phyloP scores from a whole-genome alignment of 768 basidiomycete genomes.

The Tylopilus sp. region DNA sequence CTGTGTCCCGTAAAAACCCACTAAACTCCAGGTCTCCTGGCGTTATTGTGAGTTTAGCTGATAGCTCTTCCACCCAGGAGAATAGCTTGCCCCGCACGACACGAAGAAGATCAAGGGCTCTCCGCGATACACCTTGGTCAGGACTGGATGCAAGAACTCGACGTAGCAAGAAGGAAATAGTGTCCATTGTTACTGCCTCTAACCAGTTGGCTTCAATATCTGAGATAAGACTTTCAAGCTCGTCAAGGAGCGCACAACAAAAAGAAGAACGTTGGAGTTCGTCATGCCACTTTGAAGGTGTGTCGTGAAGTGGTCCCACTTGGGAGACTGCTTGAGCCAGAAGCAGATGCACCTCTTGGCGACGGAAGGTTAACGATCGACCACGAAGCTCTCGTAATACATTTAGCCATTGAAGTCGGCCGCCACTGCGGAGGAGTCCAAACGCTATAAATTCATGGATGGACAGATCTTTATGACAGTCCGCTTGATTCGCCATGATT shows the following conservation, averaged over 20 bases:
- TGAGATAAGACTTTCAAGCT: conserved; percentile 34
- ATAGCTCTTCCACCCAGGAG: conserved; percentile 36
- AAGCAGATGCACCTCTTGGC: conserved; percentile 39
- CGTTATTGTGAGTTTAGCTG: conserved; percentile 15
- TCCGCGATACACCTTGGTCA: conserved; percentile 6
- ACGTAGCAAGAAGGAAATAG: conserved; percentile 31
- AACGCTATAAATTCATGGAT: conserved; percentile 29
- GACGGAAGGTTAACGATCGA: conserved; percentile 36
- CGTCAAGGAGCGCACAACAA: conserved; percentile 32
- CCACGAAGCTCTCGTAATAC: conserved; percentile 41
- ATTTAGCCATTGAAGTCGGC: conserved; percentile 48
- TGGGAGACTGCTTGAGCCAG: conserved; percentile 44
- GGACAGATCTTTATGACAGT: conserved; percentile 38
- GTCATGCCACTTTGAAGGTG: conserved; percentile 8
- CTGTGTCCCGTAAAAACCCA: conserved; percentile 33
- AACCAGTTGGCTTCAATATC: conserved; percentile 43
- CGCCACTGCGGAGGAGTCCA: conserved; percentile 42
- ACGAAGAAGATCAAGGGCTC: conserved; percentile 28
- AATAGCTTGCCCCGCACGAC: conserved; percentile 30
- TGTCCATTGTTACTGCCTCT: conserved; percentile 31
- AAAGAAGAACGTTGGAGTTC: conserved; percentile 11
- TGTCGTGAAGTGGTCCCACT: conserved; percentile 27
- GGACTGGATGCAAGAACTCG: conserved; percentile 35
- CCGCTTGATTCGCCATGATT: conserved; percentile 37
- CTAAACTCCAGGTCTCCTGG: conserved; percentile 14